Percentiles rank a stretch among this genome's conserved stretches.
Evolutionary conservation across 106 monocot genomes (phyloP).

Genomic region (Triglochin maritima): DNA sequence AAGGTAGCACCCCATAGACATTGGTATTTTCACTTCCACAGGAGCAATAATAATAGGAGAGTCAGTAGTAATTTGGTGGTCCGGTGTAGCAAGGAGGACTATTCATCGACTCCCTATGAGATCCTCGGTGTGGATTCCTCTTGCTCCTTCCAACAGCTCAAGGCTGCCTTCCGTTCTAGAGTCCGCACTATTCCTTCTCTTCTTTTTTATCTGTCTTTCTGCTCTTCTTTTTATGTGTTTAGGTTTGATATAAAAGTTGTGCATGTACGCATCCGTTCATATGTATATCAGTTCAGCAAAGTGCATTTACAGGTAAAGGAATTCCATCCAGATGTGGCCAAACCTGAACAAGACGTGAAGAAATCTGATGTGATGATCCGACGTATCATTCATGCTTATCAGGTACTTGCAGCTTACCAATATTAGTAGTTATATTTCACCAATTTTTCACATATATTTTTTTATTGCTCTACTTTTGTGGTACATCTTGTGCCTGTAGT

Average conservation of each 20-base stretch:
- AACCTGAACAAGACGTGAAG: constrained; percentile 10
- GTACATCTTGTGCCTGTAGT: constrained; percentile 8
- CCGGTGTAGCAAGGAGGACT: too few species aligned
- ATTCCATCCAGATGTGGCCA: constrained; percentile 88
- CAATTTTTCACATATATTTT: neutral
- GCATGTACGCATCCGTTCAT: too few species aligned
- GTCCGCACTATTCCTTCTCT: constrained; percentile 12
- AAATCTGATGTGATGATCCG: constrained; percentile 51
- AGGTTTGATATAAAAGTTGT: too few species aligned
- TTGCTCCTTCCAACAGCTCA: constrained; percentile 52
- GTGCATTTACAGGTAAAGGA: constrained; percentile 43
- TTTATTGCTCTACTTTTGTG: neutral
- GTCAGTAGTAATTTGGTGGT: too few species aligned
- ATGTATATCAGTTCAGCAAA: too few species aligned
- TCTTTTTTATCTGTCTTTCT: neutral
- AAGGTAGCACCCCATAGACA: too few species aligned
- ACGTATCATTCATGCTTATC: constrained; percentile 61
- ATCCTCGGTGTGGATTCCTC: constrained; percentile 64
- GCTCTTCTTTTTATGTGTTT: neutral
- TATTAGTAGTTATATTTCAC: neutral
- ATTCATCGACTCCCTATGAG: constrained; percentile 35
- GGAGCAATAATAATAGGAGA: too few species aligned
- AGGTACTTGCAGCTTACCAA: constrained; percentile 25
- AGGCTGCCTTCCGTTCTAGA: constrained; percentile 66
- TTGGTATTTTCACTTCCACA: too few species aligned